Conservation (phyloP, 2,329 filamentous ascomycete species). For the Fusarium sp. region DNA sequence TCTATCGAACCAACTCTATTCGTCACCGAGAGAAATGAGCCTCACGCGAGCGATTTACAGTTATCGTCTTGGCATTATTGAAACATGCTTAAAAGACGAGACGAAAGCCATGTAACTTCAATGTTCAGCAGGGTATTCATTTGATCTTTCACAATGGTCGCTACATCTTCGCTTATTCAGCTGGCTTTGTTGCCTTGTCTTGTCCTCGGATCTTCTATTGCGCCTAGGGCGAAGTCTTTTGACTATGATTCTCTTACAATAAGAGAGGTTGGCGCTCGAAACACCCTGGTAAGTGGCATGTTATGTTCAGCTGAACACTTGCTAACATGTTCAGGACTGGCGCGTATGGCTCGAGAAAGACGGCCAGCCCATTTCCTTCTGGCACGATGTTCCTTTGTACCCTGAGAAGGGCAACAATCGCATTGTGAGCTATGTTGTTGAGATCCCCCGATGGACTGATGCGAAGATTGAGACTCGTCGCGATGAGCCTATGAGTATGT, state of each 20-base stretch:
- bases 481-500: slow-evolving; percentile 53
- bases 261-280: slow-evolving; percentile 53
- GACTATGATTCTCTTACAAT: slow-evolving; percentile 46
- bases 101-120: slow-evolving; percentile 11
- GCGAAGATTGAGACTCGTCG: slow-evolving; percentile 55
- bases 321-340: slow-evolving; percentile 49
- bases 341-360: slow-evolving; percentile 55
- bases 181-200: slow-evolving; percentile 38
- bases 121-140: background rate
- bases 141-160: slow-evolving; percentile 27
- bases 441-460: slow-evolving; percentile 57
- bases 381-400: slow-evolving; percentile 57
- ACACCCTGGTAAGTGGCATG: slow-evolving; percentile 48
- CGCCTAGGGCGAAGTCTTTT: slow-evolving; percentile 33
- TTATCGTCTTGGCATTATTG: slow-evolving; percentile 4
- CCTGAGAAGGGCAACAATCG: slow-evolving; percentile 49
- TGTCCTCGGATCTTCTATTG: slow-evolving; percentile 23
- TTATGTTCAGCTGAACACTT: fast-evolving
- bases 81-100: slow-evolving; percentile 32
- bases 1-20: slow-evolving; percentile 14
- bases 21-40: slow-evolving; percentile 34
- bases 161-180: slow-evolving; percentile 22
- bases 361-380: slow-evolving; percentile 54
- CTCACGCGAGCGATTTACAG: slow-evolving; percentile 27
- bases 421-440: slow-evolving; percentile 54